Evolutionary conservation across 768 basidiomycete genomes (phyloP), one percentile per base, ranked within the genome.

Genomic region (Tricholoma flavovirens): DNA sequence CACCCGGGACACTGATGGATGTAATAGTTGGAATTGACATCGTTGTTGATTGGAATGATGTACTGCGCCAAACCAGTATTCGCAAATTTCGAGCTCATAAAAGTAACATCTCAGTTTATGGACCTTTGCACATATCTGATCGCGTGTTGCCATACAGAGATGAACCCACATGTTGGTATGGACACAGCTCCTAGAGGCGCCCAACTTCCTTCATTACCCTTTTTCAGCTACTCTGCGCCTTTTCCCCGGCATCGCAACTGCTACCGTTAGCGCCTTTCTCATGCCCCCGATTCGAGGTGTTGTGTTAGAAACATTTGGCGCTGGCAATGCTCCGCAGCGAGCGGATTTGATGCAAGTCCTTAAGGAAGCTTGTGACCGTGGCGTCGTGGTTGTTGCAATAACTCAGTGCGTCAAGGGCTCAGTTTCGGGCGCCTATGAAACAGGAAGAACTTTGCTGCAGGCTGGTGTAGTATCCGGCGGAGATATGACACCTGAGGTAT

Each of bases 401-500:
- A 86, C 92, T 0, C 95, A 98, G 64, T 97, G 95, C 66, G 66
- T 83, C 14, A 93, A 87, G 67, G 95, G 95, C 7, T 79, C 87
- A 4, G 94, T 98, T 8, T 88, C 87, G 8, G 84, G 88, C 63
- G 84, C 86, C 14, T 95, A 95, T 62, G 85, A 89, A 71, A 87
- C 88, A 11, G 91, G 89, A 4, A 75, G 86, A 60, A 79, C 81
- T 2, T 74, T 94, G 19, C 73, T 84, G 32, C 77, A 83, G 48
- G 79, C 75, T n/a, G 93, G 93, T 0, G 86, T 95, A 17, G 81
- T 94, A 11, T 79, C 90, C 0, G 93, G 93, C 5, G 83, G 83
- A 24, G 94, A 97, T 68, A 95, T 96, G 93, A 97, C 94, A 1
- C 90, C 93, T n/a, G 93, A 96, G 82, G 91, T 90, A 57, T 5